Evolutionary conservation across 2,329 filamentous ascomycete genomes (phyloP).

Genomic region (Colletotrichum godetiae): DNA sequence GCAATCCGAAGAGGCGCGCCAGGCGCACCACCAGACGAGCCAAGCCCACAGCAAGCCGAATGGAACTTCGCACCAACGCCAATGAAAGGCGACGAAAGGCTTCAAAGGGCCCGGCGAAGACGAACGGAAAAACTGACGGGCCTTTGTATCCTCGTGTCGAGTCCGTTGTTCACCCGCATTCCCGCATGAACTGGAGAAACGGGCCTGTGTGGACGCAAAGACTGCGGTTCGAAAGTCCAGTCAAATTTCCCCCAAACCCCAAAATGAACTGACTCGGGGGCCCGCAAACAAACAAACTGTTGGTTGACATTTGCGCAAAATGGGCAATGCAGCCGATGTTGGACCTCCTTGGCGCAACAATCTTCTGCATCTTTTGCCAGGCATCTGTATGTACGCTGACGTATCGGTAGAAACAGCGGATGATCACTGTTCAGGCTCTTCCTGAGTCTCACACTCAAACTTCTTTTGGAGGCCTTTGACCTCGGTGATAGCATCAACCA

Average conservation of each 20-base stretch:
- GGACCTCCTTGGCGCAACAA: constrained; percentile 18
- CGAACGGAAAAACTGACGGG: constrained; percentile 7
- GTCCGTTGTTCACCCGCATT: background rate
- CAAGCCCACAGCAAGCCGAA: constrained; percentile 9
- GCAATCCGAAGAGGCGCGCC: constrained; percentile 23
- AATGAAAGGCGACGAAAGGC: background rate
- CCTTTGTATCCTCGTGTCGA: background rate
- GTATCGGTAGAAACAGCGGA: background rate
- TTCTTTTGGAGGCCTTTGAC: background rate
- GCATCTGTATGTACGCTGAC: constrained; percentile 16
- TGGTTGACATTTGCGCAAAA: constrained; percentile 4
- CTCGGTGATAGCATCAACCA: background rate
- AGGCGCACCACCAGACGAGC: constrained; percentile 3
- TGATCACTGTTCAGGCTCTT: background rate
- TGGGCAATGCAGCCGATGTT: constrained; percentile 24
- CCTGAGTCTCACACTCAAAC: too few relatives aligned
- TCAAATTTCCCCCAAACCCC: constrained; percentile 1
- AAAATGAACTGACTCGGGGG: constrained; percentile 17
- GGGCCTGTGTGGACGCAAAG: background rate
- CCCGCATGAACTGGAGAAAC: constrained; percentile 13
- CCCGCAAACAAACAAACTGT: constrained; percentile 1
- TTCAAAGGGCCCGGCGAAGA: background rate
- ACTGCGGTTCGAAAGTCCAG: background rate
- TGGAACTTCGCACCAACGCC: background rate
- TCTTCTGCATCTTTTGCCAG: background rate